Evolutionary conservation across 2,329 filamentous ascomycete species (phyloP).

Genomic region (Chlorencoelia australis): DNA sequence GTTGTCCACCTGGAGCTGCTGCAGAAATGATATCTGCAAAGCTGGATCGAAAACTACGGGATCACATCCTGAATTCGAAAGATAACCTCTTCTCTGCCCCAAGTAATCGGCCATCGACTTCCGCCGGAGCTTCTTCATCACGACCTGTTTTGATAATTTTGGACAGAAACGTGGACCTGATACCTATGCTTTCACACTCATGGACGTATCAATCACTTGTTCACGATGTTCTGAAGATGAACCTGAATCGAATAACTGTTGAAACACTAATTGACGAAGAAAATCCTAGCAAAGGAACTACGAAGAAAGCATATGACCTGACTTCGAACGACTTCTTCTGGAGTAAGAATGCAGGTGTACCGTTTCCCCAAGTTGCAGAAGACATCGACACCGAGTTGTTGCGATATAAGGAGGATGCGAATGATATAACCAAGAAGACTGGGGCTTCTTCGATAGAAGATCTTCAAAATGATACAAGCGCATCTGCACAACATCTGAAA

Average conservation of each 20-base stretch:
- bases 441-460: constrained; percentile 89
- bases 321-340: constrained; percentile 92
- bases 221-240: constrained; percentile 66
- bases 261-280: constrained; percentile 72
- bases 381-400: constrained; percentile 91
- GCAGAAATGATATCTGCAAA: constrained; percentile 92
- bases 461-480: constrained; percentile 76
- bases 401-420: constrained; percentile 90
- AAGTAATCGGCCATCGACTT: constrained; percentile 45
- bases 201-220: constrained; percentile 84
- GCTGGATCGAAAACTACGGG: constrained; percentile 87
- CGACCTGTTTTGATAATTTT: constrained; percentile 87
- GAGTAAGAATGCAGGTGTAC: constrained; percentile 80
- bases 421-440: constrained; percentile 89
- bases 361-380: constrained; percentile 93
- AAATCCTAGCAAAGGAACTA: constrained; percentile 62
- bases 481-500: constrained; percentile 89
- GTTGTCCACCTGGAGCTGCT: constrained; percentile 84
- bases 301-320: constrained; percentile 84
- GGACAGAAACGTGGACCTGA: constrained; percentile 89
- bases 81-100: constrained; percentile 78
- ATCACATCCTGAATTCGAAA: constrained; percentile 95
- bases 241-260: constrained; percentile 88
- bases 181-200: constrained; percentile 97
- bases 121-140: constrained; percentile 55